Percentiles rank a stretch among this genome's conserved stretches.
These are phyloP conservation scores for Starmerella asiatica DNA, from an alignment of 805 yeast species.

Conservation along the genomic window DNA sequence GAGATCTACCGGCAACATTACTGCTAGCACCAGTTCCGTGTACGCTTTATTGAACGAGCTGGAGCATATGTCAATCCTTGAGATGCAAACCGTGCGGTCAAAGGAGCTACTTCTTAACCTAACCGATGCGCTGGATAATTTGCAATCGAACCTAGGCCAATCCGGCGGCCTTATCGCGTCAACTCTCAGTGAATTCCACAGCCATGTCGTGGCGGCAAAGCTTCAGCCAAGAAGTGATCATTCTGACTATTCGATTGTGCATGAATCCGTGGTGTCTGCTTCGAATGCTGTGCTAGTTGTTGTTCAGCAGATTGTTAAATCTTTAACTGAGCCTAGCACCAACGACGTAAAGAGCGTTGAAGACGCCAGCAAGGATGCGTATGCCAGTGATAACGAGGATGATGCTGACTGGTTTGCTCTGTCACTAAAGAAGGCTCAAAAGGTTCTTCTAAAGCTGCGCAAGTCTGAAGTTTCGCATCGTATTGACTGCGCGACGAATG, in stretches of 20 bases:
- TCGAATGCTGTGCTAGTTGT: slow-evolving; percentile 50
- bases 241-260: slow-evolving; percentile 23
- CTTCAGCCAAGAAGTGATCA: too few relatives aligned
- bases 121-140: neutral
- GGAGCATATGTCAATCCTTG: neutral
- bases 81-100: neutral
- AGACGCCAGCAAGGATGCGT: too few relatives aligned
- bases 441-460: slow-evolving; percentile 34
- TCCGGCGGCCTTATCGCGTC: neutral
- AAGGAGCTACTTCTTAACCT: neutral
- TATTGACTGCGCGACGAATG: slow-evolving; percentile 26
- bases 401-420: slow-evolving; percentile 57
- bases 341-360: neutral
- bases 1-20: neutral
- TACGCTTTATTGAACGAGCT: neutral
- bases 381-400: slow-evolving; percentile 29
- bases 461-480: slow-evolving; percentile 26
- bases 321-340: neutral
- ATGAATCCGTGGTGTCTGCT: slow-evolving; percentile 36
- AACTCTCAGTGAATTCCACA: too few relatives aligned
- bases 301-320: slow-evolving; percentile 40
- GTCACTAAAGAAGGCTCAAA: slow-evolving; percentile 35
- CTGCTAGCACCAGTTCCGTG: neutral
- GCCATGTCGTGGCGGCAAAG: neutral
- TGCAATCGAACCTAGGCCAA: neutral